Percentiles rank a stretch among this genome's conserved stretches.
phyloP scores from a whole-genome alignment of 2,329 filamentous ascomycete genomes.

The Fonsecaea erecta region DNA sequence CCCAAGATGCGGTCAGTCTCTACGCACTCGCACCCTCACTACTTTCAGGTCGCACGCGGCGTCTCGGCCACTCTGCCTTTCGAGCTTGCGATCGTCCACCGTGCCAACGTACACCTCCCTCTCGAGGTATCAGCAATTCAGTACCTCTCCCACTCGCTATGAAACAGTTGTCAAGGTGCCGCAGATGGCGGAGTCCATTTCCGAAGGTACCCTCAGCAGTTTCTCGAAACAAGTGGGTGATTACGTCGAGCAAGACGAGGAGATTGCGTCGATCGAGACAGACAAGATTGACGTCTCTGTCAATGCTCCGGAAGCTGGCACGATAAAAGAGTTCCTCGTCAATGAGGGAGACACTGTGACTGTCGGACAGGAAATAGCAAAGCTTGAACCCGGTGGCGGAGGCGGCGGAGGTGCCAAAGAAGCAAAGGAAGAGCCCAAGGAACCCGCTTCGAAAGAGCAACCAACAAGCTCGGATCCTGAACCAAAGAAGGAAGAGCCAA shows the following conservation, averaged over 20 bases:
- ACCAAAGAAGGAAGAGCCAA: slow-evolving; percentile 53
- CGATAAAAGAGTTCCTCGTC: slow-evolving; percentile 87
- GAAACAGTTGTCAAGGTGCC: slow-evolving; percentile 91
- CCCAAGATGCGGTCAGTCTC: slow-evolving; percentile 25
- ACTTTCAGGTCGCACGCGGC: slow-evolving; percentile 29
- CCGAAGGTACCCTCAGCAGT: slow-evolving; percentile 94
- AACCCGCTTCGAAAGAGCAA: slow-evolving; percentile 57
- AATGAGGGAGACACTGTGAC: slow-evolving; percentile 94
- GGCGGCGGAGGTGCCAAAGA: slow-evolving; percentile 62
- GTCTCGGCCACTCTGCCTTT: slow-evolving; percentile 11
- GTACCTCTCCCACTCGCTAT: slow-evolving; percentile 35
- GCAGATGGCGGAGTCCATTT: slow-evolving; percentile 98
- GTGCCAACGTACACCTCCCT: slow-evolving; percentile 24
- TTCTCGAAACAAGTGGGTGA: slow-evolving; percentile 94
- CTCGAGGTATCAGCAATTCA: slow-evolving; percentile 33
- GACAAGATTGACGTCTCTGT: slow-evolving; percentile 99
- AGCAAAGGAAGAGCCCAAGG: slow-evolving; percentile 47
- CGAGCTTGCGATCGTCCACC: slow-evolving; percentile 16
- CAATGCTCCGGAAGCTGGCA: slow-evolving; percentile 88
- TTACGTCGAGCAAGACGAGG: slow-evolving; percentile 92
- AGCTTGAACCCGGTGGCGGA: slow-evolving; percentile 77
- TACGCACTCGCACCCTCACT: slow-evolving; percentile 31
- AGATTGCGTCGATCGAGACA: slow-evolving; percentile 98
- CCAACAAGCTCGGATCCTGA: slow-evolving; percentile 61
- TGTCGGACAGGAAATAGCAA: slow-evolving; percentile 89